Evolutionary conservation across 441 rosid species (phyloP).

Genomic region (Brassica balearica): DNA sequence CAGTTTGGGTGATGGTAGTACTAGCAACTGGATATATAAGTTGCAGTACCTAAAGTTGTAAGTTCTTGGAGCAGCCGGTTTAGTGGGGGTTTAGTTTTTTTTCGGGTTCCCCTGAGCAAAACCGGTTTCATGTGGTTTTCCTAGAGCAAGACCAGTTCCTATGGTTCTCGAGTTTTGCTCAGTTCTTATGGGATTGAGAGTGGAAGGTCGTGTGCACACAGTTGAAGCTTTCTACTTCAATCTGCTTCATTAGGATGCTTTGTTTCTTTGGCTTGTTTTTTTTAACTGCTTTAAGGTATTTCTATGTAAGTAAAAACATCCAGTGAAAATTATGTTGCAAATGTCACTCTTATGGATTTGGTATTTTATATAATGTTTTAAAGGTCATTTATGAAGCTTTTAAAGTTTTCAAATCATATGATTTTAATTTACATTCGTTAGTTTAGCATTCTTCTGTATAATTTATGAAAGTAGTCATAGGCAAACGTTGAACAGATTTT

Average conservation of each 20-base stretch:
- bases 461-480: no score
- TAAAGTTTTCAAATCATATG: neutral
- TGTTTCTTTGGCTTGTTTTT: slow-evolving; percentile 7
- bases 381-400: neutral
- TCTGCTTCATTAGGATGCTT: slow-evolving; percentile 26
- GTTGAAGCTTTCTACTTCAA: slow-evolving; percentile 27
- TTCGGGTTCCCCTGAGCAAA: slow-evolving; percentile 25
- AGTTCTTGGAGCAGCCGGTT: slow-evolving; percentile 36
- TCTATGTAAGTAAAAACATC: slow-evolving; percentile 7
- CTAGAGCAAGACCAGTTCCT: slow-evolving; percentile 34
- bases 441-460: no score
- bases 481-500: no score
- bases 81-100: slow-evolving; percentile 37
- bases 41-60: slow-evolving; percentile 22
- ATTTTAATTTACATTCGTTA: neutral
- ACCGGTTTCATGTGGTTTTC: slow-evolving; percentile 17
- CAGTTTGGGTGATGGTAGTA: slow-evolving; percentile 43
- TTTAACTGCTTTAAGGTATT: neutral
- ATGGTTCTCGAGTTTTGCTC: slow-evolving; percentile 36
- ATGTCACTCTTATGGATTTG: slow-evolving; percentile 16
- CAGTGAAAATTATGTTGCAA: slow-evolving; percentile 1
- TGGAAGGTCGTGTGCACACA: neutral
- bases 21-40: slow-evolving; percentile 21
- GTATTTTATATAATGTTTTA: neutral
- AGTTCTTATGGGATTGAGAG: slow-evolving; percentile 29